phyloP scores from a whole-genome alignment of 305 asterid species.

The Andrographis paniculata region DNA sequence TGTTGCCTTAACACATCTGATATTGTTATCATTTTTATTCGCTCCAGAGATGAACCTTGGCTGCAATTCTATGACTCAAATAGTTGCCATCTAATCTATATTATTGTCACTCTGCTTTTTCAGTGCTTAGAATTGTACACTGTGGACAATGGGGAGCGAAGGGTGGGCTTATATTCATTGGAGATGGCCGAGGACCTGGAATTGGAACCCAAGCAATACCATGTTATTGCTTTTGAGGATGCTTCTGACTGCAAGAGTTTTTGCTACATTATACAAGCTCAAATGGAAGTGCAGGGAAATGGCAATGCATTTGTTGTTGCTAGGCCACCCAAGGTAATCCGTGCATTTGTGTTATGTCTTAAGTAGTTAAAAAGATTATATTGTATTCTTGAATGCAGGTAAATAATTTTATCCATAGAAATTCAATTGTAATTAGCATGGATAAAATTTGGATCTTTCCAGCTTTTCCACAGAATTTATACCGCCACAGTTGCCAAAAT shows the following conservation, averaged over 20 bases:
- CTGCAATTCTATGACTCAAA: slow-evolving; percentile 7
- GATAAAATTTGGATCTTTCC: no score
- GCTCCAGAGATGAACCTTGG: background rate
- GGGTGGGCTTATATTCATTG: slow-evolving; percentile 79
- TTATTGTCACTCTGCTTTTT: no score
- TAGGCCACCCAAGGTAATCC: slow-evolving; percentile 77
- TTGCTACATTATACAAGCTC: slow-evolving; percentile 81
- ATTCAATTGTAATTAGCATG: no score
- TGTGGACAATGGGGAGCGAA: slow-evolving; percentile 57
- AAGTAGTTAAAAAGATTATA: background rate
- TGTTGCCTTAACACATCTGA: slow-evolving; percentile 1
- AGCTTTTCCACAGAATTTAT: no score
- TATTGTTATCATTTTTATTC: background rate
- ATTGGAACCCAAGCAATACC: slow-evolving; percentile 81
- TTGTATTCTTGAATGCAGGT: background rate
- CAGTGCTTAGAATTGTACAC: slow-evolving; percentile 93
- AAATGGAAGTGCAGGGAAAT: slow-evolving; percentile 73
- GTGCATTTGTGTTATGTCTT: background rate
- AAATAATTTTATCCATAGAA: no score
- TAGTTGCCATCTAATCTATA: slow-evolving; percentile 9
- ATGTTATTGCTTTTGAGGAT: slow-evolving; percentile 86
- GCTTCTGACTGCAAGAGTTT: slow-evolving; percentile 82
- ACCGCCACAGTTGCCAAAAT: no score
- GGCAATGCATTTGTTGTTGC: slow-evolving; percentile 87
- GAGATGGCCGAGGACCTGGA: slow-evolving; percentile 98